These are phyloP conservation scores for Umbelopsis sp. DNA, from an alignment of 371 early-diverging fungal genomes.

Conservation along the genomic window DNA sequence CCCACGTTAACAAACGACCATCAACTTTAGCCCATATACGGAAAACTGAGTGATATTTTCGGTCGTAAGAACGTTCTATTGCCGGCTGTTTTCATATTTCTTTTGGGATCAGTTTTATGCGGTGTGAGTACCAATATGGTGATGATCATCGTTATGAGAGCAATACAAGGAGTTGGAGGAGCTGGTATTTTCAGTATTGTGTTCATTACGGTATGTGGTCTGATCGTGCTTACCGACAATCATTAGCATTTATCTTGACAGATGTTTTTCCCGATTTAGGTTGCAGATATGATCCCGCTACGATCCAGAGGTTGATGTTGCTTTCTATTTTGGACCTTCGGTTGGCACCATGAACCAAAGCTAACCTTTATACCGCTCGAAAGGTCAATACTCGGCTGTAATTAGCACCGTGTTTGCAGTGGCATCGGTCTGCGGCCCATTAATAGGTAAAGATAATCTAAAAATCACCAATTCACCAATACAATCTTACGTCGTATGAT, in stretches of 20 bases:
- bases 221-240: constrained; percentile 25
- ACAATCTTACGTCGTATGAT: no score
- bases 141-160: constrained; percentile 71
- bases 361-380: constrained; percentile 15
- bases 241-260: constrained; percentile 63
- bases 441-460: constrained; percentile 48
- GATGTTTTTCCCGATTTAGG: constrained; percentile 60
- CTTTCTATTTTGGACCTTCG: neutral
- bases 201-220: constrained; percentile 48
- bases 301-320: constrained; percentile 1
- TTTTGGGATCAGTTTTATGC: constrained; percentile 54
- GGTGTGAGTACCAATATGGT: constrained; percentile 50
- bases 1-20: no score
- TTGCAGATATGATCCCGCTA: constrained; percentile 31
- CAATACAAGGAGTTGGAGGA: constrained; percentile 69
- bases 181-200: constrained; percentile 67
- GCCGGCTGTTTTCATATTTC: constrained; percentile 48
- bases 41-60: constrained; percentile 63
- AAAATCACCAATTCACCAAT: no score
- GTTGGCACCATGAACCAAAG: neutral
- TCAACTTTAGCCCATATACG: constrained; percentile 18
- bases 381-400: constrained; percentile 58
- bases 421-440: constrained; percentile 61
- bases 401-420: constrained; percentile 59
- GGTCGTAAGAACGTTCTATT: constrained; percentile 56